Evolutionary conservation across 2,329 filamentous ascomycete species (phyloP).

Genomic region (Pyrenochaeta sp.): DNA sequence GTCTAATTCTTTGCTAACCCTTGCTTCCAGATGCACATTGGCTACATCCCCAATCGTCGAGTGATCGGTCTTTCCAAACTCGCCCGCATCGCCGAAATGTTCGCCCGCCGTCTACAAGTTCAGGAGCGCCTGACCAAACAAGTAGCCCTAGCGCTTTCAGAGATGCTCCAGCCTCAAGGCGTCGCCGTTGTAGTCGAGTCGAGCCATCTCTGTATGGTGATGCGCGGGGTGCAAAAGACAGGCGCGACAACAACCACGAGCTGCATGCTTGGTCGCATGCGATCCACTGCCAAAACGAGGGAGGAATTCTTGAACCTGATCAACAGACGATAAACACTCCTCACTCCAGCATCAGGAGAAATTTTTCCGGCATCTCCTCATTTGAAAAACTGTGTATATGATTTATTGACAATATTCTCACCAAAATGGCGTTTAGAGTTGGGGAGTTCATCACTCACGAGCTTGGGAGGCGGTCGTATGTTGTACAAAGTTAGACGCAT

Average conservation of each 20-base stretch:
- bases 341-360: neutral
- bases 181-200: conserved; percentile 98
- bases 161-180: conserved; percentile 90
- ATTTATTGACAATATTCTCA: neutral
- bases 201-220: conserved; percentile 97
- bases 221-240: conserved; percentile 97
- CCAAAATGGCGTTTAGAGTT: conserved; percentile 19
- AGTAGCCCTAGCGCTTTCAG: conserved; percentile 90
- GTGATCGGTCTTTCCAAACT: conserved; percentile 97
- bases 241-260: conserved; percentile 88
- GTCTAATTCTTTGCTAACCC: conserved; percentile 12
- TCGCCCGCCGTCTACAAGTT: conserved; percentile 88
- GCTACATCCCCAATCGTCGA: conserved; percentile 90
- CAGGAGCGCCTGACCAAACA: conserved; percentile 97
- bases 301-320: conserved; percentile 90
- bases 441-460: conserved; percentile 42
- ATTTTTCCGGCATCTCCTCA: conserved; percentile 1
- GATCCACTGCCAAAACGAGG: conserved; percentile 88
- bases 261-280: conserved; percentile 96
- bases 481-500: conserved; percentile 28
- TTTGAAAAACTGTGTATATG: neutral
- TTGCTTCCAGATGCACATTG: conserved; percentile 85
- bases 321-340: conserved; percentile 34
- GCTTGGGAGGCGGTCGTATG: conserved; percentile 27
- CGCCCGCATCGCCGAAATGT: conserved; percentile 96